phyloP scores from a whole-genome alignment of 169 alveolate species.

The Eimeria sp. region DNA sequence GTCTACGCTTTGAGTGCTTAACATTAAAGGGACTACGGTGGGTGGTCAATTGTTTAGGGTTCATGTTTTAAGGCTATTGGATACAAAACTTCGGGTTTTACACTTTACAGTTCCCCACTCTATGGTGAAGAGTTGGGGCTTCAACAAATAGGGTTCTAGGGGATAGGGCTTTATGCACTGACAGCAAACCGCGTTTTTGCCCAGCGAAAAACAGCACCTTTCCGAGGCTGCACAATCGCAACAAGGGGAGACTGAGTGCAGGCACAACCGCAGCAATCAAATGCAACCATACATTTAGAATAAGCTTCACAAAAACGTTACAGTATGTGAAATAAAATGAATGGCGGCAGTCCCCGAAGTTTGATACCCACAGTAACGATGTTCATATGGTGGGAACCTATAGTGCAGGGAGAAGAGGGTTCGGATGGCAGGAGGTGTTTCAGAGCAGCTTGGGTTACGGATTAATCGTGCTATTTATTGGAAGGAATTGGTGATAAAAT shows the following conservation, averaged over 20 bases:
- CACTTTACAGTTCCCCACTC: background rate
- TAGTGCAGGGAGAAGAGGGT: background rate
- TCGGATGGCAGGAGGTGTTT: background rate
- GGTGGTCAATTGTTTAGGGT: background rate
- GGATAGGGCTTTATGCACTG: background rate
- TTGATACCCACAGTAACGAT: background rate
- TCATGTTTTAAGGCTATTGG: background rate
- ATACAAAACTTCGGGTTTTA: background rate
- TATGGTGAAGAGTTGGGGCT: background rate
- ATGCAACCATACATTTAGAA: background rate
- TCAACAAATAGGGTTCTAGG: background rate
- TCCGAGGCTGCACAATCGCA: conserved; percentile 62
- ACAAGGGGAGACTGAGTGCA: conserved; percentile 62
- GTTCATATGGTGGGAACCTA: background rate
- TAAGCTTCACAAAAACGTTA: background rate
- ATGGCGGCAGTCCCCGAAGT: background rate
- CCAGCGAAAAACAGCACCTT: conserved; percentile 59
- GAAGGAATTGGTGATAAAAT: background rate
- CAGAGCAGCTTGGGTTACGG: background rate
- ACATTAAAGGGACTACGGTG: background rate
- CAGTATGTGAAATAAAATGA: background rate
- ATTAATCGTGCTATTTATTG: background rate
- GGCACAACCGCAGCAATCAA: background rate
- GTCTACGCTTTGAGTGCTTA: background rate
- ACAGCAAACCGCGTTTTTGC: conserved; percentile 67